These are phyloP conservation scores for Nigrograna mackinnonii DNA, from an alignment of 2,329 filamentous ascomycete genomes.

Conservation along the genomic window DNA sequence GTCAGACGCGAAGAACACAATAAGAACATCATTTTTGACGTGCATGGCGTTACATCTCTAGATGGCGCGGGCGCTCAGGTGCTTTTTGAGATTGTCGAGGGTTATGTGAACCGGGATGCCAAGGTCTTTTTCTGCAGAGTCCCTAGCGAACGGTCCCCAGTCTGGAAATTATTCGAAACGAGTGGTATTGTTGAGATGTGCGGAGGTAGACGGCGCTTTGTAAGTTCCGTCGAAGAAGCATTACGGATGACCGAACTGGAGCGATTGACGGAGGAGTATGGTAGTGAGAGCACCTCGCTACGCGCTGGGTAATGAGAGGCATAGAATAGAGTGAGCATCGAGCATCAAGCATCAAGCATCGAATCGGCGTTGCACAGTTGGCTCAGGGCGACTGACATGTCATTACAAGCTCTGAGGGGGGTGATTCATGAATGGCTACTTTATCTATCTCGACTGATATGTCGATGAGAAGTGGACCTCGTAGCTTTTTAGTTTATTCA, in stretches of 20 bases:
- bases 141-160: slow-evolving; percentile 53
- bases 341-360: no score
- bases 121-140: slow-evolving; percentile 74
- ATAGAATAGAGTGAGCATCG: no score
- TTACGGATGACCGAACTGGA: slow-evolving; percentile 78
- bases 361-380: no score
- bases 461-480: no score
- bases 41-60: slow-evolving; percentile 93
- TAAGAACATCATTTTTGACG: slow-evolving; percentile 92
- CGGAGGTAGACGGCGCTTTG: slow-evolving; percentile 78
- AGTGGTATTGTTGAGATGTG: slow-evolving; percentile 85
- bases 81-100: slow-evolving; percentile 81
- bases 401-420: no score
- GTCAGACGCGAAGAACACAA: slow-evolving; percentile 80
- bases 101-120: slow-evolving; percentile 77
- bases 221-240: slow-evolving; percentile 82
- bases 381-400: no score
- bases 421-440: no score
- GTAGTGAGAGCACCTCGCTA: no score
- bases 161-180: slow-evolving; percentile 73
- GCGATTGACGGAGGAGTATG: slow-evolving; percentile 48
- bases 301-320: no score
- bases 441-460: no score
- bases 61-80: slow-evolving; percentile 95
- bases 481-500: no score